Base-by-base conservation (phyloP, 306 rosid genomes). In the Canavalia ensiformis region DNA sequence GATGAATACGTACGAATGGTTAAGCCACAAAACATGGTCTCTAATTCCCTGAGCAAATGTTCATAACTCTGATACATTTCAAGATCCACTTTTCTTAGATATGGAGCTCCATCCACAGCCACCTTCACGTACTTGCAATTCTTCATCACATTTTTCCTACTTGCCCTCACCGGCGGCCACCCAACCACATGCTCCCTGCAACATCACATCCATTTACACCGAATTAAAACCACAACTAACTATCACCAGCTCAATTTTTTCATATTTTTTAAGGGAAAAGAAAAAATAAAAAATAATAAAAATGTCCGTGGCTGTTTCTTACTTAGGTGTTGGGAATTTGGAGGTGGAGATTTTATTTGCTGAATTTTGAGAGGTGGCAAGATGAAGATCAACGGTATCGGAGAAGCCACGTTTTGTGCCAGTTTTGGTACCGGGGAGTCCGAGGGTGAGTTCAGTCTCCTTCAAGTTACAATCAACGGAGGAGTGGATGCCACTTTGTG, bases 61-160 rank as follows among this genome's bases (percentile, higher is more conserved):
- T 84, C 79, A 59, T 91, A 91, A 82, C 88, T 81, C 8, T 78
- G 56, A 71, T 87, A 84, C 72, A 49, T 68, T 84, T 92, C 82
- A 18, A 92, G 92, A 88, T 90, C 90, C 7, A 88, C 81, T 76
- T 92, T 92, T 56, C 97, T 85, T 55, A 88, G 86, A 80, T 85
- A 92, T 0, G 94, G 97, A 71, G 94, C 92, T 90, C 97, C 94
- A 58, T 90, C 97, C 1, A 86, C 88, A 0, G 89, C 97, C 82
- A 92, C 97, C 74, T 92, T 92, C 63, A 92, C 88, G 41, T 67
- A 88, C 71, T 85, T 90, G 81, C 92, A 74, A 52, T 69, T 75
- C 81, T 77, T 89, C 82, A 63, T 76, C 12, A 35, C 72, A 39
- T 87, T 90, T 83, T 77, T 91, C 75, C 97, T 83, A 3, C 85